Percentiles rank a stretch among this genome's conserved stretches.
Evolutionary conservation across 1,284 basidiomycete genomes (phyloP).

Genomic region (Irpex sp.): DNA sequence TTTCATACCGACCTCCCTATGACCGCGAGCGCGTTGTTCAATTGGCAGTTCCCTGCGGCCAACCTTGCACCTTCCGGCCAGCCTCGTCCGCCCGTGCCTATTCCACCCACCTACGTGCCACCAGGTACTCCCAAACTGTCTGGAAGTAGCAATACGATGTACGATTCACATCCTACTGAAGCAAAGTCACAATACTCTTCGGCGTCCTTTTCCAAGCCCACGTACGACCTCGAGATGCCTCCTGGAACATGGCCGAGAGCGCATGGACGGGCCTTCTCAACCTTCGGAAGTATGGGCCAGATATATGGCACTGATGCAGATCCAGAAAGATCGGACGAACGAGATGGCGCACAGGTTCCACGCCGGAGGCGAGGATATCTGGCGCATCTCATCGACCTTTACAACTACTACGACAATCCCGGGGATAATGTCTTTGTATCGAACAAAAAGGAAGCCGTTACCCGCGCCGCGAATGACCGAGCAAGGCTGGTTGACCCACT

Average conservation of each 20-base stretch:
- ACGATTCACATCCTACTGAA: neutral
- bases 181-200: constrained; percentile 35
- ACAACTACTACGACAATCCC: constrained; percentile 33
- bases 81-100: neutral
- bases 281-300: neutral
- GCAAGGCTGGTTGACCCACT: neutral
- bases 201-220: constrained; percentile 48
- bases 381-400: constrained; percentile 50
- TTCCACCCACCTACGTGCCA: neutral
- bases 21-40: neutral
- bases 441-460: constrained; percentile 9
- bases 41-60: neutral
- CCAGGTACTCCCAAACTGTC: neutral
- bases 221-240: constrained; percentile 53
- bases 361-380: constrained; percentile 27
- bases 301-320: constrained; percentile 1
- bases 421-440: constrained; percentile 13
- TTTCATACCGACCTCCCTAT: neutral
- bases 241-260: constrained; percentile 31
- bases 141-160: neutral
- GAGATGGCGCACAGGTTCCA: constrained; percentile 6
- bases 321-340: constrained; percentile 19
- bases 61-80: neutral
- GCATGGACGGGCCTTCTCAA: neutral
- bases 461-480: neutral